Evolutionary conservation across 495 filamentous ascomycete genomes (phyloP), one percentile per base, ranked within the genome.

Genomic region (Podospora didyma): DNA sequence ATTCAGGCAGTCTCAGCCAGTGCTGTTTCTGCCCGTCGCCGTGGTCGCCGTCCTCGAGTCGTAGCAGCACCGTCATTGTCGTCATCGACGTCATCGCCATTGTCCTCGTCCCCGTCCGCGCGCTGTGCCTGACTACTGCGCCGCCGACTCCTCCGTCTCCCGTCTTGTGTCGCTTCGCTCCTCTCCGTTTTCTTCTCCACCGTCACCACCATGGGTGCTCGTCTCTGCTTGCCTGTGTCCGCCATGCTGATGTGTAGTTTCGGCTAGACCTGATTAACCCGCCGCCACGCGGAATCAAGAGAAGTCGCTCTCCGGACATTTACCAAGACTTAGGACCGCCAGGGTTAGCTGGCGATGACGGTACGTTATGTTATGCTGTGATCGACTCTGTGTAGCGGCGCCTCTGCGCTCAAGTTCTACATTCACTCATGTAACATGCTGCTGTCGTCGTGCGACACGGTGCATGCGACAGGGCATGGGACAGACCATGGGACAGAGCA

Each of bases 281-380:
- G 46, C 51, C 60, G 20, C 62, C 90, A 61, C 86, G 94, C 69
- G 91, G 92, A 59, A 72, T 90, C 68, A 98, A 97, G 79, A 85
- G 94, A 74, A 94, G 89, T 83, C 90, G 91, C 55, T 96, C 94
- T 51, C 92, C 91, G 63, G 89, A 95, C 62, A 78, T 72, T 62
- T 85, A 86, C 68, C 83, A 82, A 66, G 85, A 88, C 68, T 71
- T 76, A 60, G 71, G 74, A 60, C 62, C 71, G 59, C 80, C 82
- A 68, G 83, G 81, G 64, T 80, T 81, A 61, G 82, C 73, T 59
- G 81, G 84, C 73, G 90, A 95, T 77, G 90, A 92, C 79, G 87
- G 90, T 92, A 88, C 73, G 89, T 90, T 74, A 61, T 69, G 62
- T 59, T 92, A 88, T 73, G 89, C 89, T 74, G 62, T 69, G 62